These are phyloP conservation scores for Margaritispora aquatica DNA, from an alignment of 495 filamentous ascomycete genomes.

Conservation along the genomic window DNA sequence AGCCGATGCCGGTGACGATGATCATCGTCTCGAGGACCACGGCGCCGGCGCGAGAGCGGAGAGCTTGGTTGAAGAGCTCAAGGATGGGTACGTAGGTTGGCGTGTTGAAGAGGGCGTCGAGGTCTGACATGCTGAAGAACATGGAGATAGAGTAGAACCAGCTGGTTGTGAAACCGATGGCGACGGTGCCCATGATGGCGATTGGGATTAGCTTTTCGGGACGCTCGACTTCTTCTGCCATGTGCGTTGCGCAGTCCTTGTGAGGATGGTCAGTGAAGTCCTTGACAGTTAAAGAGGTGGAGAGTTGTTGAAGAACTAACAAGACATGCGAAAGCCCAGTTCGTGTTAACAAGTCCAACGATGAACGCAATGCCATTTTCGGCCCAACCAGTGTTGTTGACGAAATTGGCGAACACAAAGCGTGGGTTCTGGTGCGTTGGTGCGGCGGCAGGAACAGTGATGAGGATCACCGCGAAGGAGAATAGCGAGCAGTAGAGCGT, in stretches of 20 bases:
- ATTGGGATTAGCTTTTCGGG: slow-evolving; percentile 41
- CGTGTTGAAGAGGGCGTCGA: slow-evolving; percentile 38
- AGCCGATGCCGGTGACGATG: slow-evolving; percentile 49
- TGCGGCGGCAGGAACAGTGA: slow-evolving; percentile 50
- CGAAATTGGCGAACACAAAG: slow-evolving; percentile 57
- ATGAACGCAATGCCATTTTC: slow-evolving; percentile 47
- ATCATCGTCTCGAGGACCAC: slow-evolving; percentile 47
- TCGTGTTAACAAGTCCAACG: slow-evolving; percentile 55
- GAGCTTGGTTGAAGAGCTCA: slow-evolving; percentile 50
- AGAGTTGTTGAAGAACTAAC: slow-evolving; percentile 31
- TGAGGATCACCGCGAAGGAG: slow-evolving; percentile 48
- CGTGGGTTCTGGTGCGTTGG: slow-evolving; percentile 44
- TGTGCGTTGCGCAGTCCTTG: slow-evolving; percentile 43
- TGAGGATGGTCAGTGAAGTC: too few species aligned
- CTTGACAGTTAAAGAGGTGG: not conserved
- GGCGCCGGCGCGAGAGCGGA: slow-evolving; percentile 44
- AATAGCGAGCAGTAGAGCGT: slow-evolving; percentile 42
- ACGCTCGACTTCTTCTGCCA: slow-evolving; percentile 55
- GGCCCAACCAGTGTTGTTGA: slow-evolving; percentile 56
- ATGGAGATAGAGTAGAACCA: slow-evolving; percentile 50
- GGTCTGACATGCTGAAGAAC: slow-evolving; percentile 53
- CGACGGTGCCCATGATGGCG: slow-evolving; percentile 40
- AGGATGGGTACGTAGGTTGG: slow-evolving; percentile 51
- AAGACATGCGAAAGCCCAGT: slow-evolving; percentile 55
- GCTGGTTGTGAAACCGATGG: slow-evolving; percentile 52